Percentiles rank a stretch among this genome's conserved stretches.
Conservation (phyloP, 2,329 filamentous ascomycete genomes). For the Leptographium lundbergii region DNA sequence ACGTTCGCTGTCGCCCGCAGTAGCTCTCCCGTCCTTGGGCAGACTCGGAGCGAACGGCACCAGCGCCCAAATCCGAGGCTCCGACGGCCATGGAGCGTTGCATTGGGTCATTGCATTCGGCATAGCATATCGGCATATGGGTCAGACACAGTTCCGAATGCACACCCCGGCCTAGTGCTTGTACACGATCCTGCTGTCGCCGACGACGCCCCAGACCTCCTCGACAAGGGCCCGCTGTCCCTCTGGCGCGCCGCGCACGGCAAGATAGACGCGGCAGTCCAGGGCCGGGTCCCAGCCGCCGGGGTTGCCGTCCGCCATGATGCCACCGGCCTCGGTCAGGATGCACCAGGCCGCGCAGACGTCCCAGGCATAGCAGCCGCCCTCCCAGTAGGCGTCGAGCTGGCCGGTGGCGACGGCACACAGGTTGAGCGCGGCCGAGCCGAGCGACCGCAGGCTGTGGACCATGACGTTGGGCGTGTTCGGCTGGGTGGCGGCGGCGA, state of each 20-base stretch:
- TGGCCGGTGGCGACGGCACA: constrained; percentile 59
- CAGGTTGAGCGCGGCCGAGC: constrained; percentile 63
- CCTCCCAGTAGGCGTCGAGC: constrained; percentile 70
- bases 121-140: too few species aligned
- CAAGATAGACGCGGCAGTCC: constrained; percentile 49
- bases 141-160: too few species aligned
- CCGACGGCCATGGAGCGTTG: too few species aligned
- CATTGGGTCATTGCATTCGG: too few species aligned
- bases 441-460: constrained; percentile 57
- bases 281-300: constrained; percentile 54
- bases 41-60: neutral
- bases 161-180: constrained; percentile 18
- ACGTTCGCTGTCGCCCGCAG: neutral
- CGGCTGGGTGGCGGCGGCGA: constrained; percentile 40
- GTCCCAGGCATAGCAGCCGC: constrained; percentile 77
- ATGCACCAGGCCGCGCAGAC: constrained; percentile 74
- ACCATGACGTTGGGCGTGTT: constrained; percentile 51
- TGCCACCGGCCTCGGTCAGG: constrained; percentile 59
- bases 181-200: constrained; percentile 35
- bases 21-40: neutral
- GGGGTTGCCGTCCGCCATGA: constrained; percentile 60
- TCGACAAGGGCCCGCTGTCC: constrained; percentile 50
- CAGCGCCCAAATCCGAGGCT: too few species aligned
- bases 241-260: constrained; percentile 44
- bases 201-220: constrained; percentile 51